phyloP scores from a whole-genome alignment of 2,329 filamentous ascomycete species.

The Emmonsia crescens region DNA sequence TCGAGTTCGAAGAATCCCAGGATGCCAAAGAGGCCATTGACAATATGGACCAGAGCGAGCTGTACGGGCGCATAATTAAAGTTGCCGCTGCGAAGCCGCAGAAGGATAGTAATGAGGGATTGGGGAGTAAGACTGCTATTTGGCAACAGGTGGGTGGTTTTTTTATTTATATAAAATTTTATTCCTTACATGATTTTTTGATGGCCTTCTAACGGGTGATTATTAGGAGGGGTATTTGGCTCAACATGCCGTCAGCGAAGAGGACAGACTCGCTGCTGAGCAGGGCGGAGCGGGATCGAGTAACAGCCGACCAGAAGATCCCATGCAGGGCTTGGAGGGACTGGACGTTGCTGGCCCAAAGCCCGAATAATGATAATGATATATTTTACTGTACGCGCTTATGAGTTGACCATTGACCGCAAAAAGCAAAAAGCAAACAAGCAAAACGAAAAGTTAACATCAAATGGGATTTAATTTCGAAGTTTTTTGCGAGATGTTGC shows the following conservation, averaged over 20 bases:
- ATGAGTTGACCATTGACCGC: background rate
- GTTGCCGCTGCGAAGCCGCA: constrained; percentile 86
- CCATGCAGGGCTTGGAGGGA: constrained; percentile 91
- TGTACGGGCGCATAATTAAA: constrained; percentile 85
- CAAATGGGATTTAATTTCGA: background rate
- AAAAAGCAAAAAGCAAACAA: background rate
- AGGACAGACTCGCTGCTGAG: constrained; percentile 56
- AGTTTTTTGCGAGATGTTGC: background rate
- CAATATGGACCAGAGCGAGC: constrained; percentile 96
- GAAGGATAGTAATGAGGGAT: constrained; percentile 74
- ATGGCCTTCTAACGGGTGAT: constrained; percentile 3
- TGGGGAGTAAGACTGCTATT: constrained; percentile 86
- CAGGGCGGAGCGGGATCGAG: constrained; percentile 42
- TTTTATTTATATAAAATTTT: background rate
- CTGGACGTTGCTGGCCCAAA: constrained; percentile 90
- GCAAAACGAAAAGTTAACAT: background rate
- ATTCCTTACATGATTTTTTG: background rate
- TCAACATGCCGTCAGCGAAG: constrained; percentile 73
- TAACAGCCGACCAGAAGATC: constrained; percentile 55
- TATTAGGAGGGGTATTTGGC: constrained; percentile 82
- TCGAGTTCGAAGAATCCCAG: constrained; percentile 76
- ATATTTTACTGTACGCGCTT: background rate
- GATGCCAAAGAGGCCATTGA: constrained; percentile 94
- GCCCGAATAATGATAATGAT: constrained; percentile 45
- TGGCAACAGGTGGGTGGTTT: constrained; percentile 80